Percentiles rank a stretch among this genome's conserved stretches.
These are phyloP conservation scores for Jatropha multifida DNA, from an alignment of 441 rosid species.

Conservation along the genomic window DNA sequence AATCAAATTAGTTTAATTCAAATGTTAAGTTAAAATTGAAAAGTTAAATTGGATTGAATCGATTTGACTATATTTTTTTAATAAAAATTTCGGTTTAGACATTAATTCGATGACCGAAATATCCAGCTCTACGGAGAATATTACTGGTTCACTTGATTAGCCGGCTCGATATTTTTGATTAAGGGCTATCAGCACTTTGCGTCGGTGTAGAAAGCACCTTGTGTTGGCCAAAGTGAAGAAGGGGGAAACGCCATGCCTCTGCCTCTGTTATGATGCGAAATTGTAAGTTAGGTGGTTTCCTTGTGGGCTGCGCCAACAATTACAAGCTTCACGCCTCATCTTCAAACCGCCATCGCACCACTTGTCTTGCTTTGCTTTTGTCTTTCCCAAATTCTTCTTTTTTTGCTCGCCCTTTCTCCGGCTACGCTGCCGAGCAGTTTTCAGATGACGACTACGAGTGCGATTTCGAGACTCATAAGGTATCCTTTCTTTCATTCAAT, in stretches of 20 bases:
- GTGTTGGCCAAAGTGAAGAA: neutral
- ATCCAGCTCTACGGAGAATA: too few species aligned
- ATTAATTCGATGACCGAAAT: too few species aligned
- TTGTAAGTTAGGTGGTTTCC: slow-evolving; percentile 37
- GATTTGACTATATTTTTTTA: too few species aligned
- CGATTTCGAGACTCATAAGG: slow-evolving; percentile 87
- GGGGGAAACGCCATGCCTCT: slow-evolving; percentile 7
- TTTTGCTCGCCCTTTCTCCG: slow-evolving; percentile 33
- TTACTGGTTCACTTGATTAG: too few species aligned
- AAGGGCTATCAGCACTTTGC: too few species aligned
- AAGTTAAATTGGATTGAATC: too few species aligned
- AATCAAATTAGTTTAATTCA: too few species aligned
- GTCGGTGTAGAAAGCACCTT: too few species aligned
- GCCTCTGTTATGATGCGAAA: slow-evolving; percentile 39
- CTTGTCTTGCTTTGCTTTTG: slow-evolving; percentile 18
- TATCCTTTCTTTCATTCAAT: neutral
- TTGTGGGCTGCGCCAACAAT: slow-evolving; percentile 30
- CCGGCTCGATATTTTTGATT: too few species aligned
- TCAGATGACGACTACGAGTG: slow-evolving; percentile 94
- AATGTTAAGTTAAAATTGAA: too few species aligned
- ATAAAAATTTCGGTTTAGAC: too few species aligned
- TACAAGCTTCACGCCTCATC: neutral
- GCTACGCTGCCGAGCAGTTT: slow-evolving; percentile 80
- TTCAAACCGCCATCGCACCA: slow-evolving; percentile 9
- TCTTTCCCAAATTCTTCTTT: slow-evolving; percentile 23